Percentiles rank a stretch among this genome's conserved stretches.
These are phyloP conservation scores for Paspalum notatum DNA, from an alignment of 176 grass and related monocot species.

Conservation along the genomic window DNA sequence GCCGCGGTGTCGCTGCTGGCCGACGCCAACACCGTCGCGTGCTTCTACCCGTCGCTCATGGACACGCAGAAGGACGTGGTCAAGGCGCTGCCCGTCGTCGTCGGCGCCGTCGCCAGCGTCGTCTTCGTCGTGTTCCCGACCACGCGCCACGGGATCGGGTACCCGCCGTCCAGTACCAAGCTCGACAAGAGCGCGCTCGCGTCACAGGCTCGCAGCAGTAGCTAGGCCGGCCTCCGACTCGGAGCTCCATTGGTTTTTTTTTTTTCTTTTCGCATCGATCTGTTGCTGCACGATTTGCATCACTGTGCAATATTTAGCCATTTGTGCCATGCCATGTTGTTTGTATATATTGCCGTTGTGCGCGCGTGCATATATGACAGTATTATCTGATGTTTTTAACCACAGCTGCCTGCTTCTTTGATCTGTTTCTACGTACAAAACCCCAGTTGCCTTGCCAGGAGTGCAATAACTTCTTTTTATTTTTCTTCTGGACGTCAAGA, in stretches of 20 bases:
- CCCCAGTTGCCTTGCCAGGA: too few relatives aligned
- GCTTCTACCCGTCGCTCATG: conserved; percentile 62
- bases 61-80: conserved; percentile 55
- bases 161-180: conserved; percentile 39
- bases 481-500: too few relatives aligned
- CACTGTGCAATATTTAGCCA: background rate
- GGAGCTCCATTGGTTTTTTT: conserved; percentile 21
- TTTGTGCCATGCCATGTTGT: background rate
- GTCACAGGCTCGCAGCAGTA: conserved; percentile 35
- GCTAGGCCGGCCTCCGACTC: background rate
- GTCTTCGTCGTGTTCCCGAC: conserved; percentile 64
- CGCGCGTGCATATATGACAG: background rate
- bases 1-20: conserved; percentile 57
- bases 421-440: too few relatives aligned
- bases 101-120: conserved; percentile 58
- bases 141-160: conserved; percentile 66
- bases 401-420: too few relatives aligned
- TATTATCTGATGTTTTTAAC: background rate
- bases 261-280: background rate
- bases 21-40: conserved; percentile 64
- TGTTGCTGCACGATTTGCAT: background rate
- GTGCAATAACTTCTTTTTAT: too few relatives aligned
- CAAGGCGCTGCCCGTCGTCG: conserved; percentile 60
- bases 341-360: background rate
- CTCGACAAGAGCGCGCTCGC: conserved; percentile 24